phyloP scores from a whole-genome alignment of 1,284 basidiomycete species.

The Cutaneotrichosporon cutaneum region DNA sequence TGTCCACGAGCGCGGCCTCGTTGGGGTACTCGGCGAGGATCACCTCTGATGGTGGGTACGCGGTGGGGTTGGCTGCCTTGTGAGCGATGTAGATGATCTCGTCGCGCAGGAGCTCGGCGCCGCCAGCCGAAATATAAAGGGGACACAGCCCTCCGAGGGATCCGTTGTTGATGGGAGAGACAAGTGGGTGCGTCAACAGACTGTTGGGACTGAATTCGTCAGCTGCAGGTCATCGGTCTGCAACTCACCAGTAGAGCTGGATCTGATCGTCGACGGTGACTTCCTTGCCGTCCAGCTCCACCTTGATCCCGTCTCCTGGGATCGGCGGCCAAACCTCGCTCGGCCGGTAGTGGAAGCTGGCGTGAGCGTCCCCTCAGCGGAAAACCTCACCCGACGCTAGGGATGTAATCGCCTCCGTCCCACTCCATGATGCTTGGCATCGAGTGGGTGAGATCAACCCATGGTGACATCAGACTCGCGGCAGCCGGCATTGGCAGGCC shows the following conservation, averaged over 20 bases:
- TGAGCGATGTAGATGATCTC: constrained; percentile 56
- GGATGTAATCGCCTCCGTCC: constrained; percentile 49
- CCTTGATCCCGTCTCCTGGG: constrained; percentile 37
- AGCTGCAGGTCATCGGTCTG: neutral
- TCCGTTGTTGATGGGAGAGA: constrained; percentile 56
- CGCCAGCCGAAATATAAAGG: constrained; percentile 55
- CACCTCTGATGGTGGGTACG: constrained; percentile 48
- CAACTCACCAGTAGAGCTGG: constrained; percentile 55
- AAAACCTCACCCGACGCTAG: constrained; percentile 38
- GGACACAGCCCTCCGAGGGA: constrained; percentile 58
- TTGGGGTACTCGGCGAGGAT: constrained; percentile 52
- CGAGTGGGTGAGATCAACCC: constrained; percentile 91
- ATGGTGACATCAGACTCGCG: constrained; percentile 78
- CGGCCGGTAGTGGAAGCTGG: constrained; percentile 52
- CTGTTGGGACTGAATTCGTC: constrained; percentile 49
- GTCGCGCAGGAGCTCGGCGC: constrained; percentile 54
- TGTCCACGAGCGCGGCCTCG: constrained; percentile 45
- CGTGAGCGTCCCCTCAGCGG: constrained; percentile 3
- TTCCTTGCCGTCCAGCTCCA: constrained; percentile 39
- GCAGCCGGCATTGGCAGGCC: constrained; percentile 81
- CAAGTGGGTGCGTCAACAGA: constrained; percentile 56
- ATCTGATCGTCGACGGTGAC: constrained; percentile 53
- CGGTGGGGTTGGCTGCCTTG: constrained; percentile 54
- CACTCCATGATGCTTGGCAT: constrained; percentile 71
- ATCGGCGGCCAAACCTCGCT: constrained; percentile 52